Base-by-base conservation (phyloP, 495 filamentous ascomycete genomes). In the Annulohypoxylon moriforme region DNA sequence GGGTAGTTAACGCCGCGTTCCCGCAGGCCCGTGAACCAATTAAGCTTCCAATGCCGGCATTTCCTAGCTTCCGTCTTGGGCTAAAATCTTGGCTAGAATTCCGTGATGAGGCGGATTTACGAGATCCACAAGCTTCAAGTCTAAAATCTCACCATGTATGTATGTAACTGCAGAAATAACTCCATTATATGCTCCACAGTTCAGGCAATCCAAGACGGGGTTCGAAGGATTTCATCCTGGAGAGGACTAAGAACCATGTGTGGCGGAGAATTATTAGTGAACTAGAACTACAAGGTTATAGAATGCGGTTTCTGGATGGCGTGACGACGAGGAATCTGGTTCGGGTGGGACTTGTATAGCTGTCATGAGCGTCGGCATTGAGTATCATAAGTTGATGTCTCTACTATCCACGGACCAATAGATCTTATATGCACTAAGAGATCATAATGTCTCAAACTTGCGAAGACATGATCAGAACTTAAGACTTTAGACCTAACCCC, bases 81-180 rank as follows among this genome's bases (percentile, higher is more conserved):
- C 46, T 8, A 13, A 25, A 25, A 27, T 44, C 46, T 27, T 25
- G 13, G 20, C 20, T 1, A 16, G 7, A 25, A 16, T n/a, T 24
- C 20, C 40, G 46, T 27, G 46, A 11, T 25, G 22, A 44, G 40
- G n/a, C 5, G 20, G 13, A 7, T 13, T 22, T 7, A 27, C 20
- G 20, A 16, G 25, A 24, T 53, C 49, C 49, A 53, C 49, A 29
- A 31, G 13, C 49, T 53, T 31, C 5, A 5, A 25, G 5, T 8
- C 49, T 53, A 53, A 53, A 53, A 53, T 53, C 49, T 53, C 24
- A 53, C 49, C 27, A n/a, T n/a, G 25, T n/a, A n/a, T n/a, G 25
- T n/a, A 31, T 31, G 25, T 31, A 3, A 6, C 25, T 31, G 2
- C 27, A 16, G 4, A 2, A 31, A 31, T 29, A 53, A 29, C 25